Conservation (phyloP, 2,329 filamentous ascomycete species). For the Verticillium nonalfalfae region DNA sequence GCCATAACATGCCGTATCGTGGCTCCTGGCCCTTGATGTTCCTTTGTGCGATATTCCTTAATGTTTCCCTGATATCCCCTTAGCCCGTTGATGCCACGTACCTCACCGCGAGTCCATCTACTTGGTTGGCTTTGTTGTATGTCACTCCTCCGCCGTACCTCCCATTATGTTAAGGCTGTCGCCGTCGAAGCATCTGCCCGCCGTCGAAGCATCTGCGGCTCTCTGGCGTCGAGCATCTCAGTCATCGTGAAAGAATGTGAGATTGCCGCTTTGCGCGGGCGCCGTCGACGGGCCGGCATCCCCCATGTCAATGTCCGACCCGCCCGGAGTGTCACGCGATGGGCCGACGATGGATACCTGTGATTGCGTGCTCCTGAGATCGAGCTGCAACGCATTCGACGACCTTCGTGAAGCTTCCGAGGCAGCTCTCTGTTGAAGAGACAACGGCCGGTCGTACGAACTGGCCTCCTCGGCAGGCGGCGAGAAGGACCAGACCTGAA, state of each 20-base stretch:
- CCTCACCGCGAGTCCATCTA: background rate
- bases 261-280: constrained; percentile 38
- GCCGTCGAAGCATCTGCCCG: background rate
- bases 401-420: constrained; percentile 37
- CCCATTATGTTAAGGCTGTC: background rate
- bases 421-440: constrained; percentile 38
- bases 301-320: constrained; percentile 48
- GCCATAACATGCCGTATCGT: background rate
- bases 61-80: background rate
- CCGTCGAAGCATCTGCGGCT: background rate
- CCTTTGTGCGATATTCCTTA: background rate
- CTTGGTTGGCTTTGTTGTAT: background rate
- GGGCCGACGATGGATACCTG: constrained; percentile 19
- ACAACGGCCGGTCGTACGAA: constrained; percentile 41
- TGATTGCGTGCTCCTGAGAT: constrained; percentile 26
- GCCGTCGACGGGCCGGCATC: constrained; percentile 51
- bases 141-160: background rate
- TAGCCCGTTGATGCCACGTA: background rate
- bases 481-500: constrained; percentile 88
- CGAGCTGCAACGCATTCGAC: constrained; percentile 42
- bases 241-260: constrained; percentile 46
- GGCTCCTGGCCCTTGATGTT: background rate
- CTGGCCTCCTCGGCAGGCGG: constrained; percentile 64
- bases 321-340: constrained; percentile 23
- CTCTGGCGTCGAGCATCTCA: constrained; percentile 9